Evolutionary conservation across 129 eudicot species (phyloP).

Genomic region (Arctium minus): DNA sequence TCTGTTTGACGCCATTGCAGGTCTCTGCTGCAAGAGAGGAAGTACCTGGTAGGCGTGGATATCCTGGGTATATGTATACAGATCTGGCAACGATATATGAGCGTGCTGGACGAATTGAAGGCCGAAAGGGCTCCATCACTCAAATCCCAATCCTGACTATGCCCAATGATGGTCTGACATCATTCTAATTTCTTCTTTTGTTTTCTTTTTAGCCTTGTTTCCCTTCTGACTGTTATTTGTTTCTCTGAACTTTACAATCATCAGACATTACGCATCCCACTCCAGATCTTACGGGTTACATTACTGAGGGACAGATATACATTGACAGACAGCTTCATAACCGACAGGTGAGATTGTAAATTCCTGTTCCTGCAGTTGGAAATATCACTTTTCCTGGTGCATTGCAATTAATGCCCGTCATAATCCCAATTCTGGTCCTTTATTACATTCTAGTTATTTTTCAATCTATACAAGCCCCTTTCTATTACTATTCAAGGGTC

Average conservation of each 20-base stretch:
- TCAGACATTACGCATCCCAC: slow-evolving; percentile 99
- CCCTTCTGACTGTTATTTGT: no score
- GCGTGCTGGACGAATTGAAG: slow-evolving; percentile 99
- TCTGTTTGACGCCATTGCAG: slow-evolving; percentile 25
- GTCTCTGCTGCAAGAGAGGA: slow-evolving; percentile 99
- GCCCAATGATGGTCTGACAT: slow-evolving; percentile 86
- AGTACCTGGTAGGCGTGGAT: slow-evolving; percentile 99
- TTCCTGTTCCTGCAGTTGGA: not conserved
- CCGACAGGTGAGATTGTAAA: slow-evolving; percentile 60
- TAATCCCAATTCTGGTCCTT: no score
- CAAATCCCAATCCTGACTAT: slow-evolving; percentile 95
- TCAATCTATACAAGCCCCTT: no score
- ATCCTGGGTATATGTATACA: slow-evolving; percentile 99
- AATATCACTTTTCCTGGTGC: not conserved
- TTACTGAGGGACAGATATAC: slow-evolving; percentile 96
- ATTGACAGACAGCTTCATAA: slow-evolving; percentile 95
- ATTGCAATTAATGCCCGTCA: no score
- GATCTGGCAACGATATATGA: slow-evolving; percentile 98
- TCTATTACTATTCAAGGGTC: no score
- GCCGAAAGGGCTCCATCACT: slow-evolving; percentile 92
- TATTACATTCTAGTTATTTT: no score
- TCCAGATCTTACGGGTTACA: slow-evolving; percentile 99
- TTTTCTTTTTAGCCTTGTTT: no score
- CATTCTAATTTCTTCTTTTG: not conserved
- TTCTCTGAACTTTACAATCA: not conserved